Percentiles rank a stretch among this genome's conserved stretches.
phyloP scores from a whole-genome alignment of 2,329 filamentous ascomycete species.

The Anisogramma anomala region DNA sequence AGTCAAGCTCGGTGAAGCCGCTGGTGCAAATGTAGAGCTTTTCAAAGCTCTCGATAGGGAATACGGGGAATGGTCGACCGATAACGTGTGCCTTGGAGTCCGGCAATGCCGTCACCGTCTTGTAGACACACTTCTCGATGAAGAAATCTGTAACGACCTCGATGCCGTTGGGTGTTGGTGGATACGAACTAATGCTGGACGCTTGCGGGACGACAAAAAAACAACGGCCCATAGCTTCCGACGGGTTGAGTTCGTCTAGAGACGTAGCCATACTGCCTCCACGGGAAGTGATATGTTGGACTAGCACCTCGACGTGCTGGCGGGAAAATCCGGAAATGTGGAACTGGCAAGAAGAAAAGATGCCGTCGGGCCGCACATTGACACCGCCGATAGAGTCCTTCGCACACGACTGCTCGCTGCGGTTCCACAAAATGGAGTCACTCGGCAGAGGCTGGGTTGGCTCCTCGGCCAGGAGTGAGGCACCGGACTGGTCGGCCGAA shows the following conservation, averaged over 20 bases:
- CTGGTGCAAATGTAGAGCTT: constrained; percentile 67
- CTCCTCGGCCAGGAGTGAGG: constrained; percentile 9
- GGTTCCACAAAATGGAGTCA: constrained; percentile 6
- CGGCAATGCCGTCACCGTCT: constrained; percentile 50
- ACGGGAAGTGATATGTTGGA: constrained; percentile 36
- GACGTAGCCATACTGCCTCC: constrained; percentile 34
- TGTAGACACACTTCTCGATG: constrained; percentile 77
- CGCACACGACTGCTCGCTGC: neutral
- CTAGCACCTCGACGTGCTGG: constrained; percentile 37
- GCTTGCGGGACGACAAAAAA: constrained; percentile 45
- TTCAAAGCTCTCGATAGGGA: constrained; percentile 59
- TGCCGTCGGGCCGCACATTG: constrained; percentile 24
- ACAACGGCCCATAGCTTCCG: constrained; percentile 23
- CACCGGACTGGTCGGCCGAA: constrained; percentile 20
- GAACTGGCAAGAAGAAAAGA: constrained; percentile 47
- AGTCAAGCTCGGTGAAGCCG: constrained; percentile 71
- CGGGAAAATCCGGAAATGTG: constrained; percentile 48
- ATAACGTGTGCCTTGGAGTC: constrained; percentile 59
- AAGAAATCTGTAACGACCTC: constrained; percentile 77
- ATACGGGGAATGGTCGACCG: constrained; percentile 62
- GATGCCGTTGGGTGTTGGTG: constrained; percentile 28
- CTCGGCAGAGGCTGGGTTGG: constrained; percentile 8
- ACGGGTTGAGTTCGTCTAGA: constrained; percentile 29
- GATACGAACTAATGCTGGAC: constrained; percentile 35
- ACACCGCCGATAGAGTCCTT: constrained; percentile 17